Base-by-base conservation (phyloP, 75 land plant genomes). In the Cryptomeria japonica region DNA sequence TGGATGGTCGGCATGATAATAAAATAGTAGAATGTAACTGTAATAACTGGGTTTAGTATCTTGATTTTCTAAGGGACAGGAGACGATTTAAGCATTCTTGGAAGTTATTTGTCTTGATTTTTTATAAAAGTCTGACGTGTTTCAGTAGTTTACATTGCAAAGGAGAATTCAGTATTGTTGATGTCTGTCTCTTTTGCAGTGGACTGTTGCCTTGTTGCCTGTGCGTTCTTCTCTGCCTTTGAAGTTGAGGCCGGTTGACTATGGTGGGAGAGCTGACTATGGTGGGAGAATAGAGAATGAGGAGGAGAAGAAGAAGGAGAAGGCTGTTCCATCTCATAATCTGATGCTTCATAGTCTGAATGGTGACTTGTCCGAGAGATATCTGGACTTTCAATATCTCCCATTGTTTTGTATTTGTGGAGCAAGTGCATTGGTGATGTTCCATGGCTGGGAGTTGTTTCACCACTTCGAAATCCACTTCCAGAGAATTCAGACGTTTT, bases 331-430 rank as follows among this genome's bases (percentile, higher is more conserved):
- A 82, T 46, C 25, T 82, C 84, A n/a, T 42, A n/a, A 82, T 82
- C 84, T 82, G 84, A 82, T n/a, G 84, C 84, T n/a, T 46, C 84
- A 82, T n/a, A 46, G 22, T 82, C 84, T 46, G 51, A 82, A 46
- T 82, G n/a, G 41, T 82, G 12, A 82, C 13, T 42, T 46, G 3
- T 82, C 3, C 13, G 13, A 28, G 84, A 82, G 44, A 46, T 25
- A 13, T 75, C 37, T 75, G 77, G 37, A 44, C 84, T 46, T 46
- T 82, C 84, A 82, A 82, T 82, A 46, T 82, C 84, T 82, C 51
- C 84, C 84, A 28, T n/a, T 44, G 51, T 44, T 82, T 82, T 82
- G 84, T 82, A 82, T 44, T 46, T 82, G 32, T 37, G 84, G 84
- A 82, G 84, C 84, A 82, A 82, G 49, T 82, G 84, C 12, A 82